Conservation (phyloP, 345 rosid genomes). For the Reutealis trisperma region DNA sequence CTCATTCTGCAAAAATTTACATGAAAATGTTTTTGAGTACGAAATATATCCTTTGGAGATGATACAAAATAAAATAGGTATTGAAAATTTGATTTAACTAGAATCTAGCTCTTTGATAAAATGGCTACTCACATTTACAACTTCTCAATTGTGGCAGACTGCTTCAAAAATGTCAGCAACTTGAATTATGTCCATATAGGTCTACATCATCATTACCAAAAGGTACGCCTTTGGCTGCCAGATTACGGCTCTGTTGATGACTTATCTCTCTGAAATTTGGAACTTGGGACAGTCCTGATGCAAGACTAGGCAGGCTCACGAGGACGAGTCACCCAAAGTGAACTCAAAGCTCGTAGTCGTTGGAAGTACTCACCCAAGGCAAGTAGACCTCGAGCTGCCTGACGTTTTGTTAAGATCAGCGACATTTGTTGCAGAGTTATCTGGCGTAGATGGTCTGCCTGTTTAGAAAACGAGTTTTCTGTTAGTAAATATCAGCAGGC, state of each 20-base stretch:
- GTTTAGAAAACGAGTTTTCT: slow-evolving; percentile 4
- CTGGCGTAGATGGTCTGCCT: slow-evolving; percentile 94
- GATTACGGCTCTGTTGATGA: no score
- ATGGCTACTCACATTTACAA: slow-evolving; percentile 33
- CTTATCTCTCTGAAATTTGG: background rate
- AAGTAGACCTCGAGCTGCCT: slow-evolving; percentile 80
- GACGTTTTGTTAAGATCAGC: slow-evolving; percentile 65
- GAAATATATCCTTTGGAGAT: slow-evolving; percentile 2
- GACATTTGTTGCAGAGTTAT: slow-evolving; percentile 84
- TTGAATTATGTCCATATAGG: slow-evolving; percentile 24
- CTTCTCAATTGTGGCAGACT: slow-evolving; percentile 30
- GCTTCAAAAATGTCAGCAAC: slow-evolving; percentile 49
- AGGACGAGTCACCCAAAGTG: slow-evolving; percentile 59
- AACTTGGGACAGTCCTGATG: background rate
- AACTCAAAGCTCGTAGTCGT: slow-evolving; percentile 68
- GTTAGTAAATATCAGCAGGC: background rate
- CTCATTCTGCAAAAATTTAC: slow-evolving; percentile 19
- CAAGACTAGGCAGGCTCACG: slow-evolving; percentile 51
- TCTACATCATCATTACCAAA: slow-evolving; percentile 18
- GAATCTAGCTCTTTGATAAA: slow-evolving; percentile 18
- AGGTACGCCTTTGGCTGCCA: slow-evolving; percentile 25
- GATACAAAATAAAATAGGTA: slow-evolving; percentile 12
- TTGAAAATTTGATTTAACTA: slow-evolving; percentile 20
- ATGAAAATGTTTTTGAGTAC: slow-evolving; percentile 17
- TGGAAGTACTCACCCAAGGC: slow-evolving; percentile 84